Conservation (phyloP, 1,284 basidiomycete species). For the Hemileia vastatrix region DNA sequence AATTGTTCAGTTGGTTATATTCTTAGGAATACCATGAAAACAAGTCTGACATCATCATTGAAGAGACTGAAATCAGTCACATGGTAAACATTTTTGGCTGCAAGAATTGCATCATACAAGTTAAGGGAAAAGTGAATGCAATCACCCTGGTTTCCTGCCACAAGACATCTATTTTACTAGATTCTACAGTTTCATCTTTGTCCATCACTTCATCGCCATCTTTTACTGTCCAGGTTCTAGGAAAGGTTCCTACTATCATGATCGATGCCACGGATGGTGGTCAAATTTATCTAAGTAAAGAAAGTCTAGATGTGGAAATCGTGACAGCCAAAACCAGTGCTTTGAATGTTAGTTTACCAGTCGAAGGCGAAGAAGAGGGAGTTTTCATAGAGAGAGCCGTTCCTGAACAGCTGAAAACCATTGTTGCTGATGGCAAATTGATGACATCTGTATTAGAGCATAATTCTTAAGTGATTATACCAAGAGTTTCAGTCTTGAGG, state of each 20-base stretch:
- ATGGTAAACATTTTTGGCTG: constrained; percentile 83
- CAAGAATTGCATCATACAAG: constrained; percentile 74
- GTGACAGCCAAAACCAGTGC: constrained; percentile 89
- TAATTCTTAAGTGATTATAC: too few relatives aligned
- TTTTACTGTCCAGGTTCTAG: constrained; percentile 86
- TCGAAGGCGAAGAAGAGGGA: constrained; percentile 78
- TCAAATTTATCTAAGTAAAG: constrained; percentile 83
- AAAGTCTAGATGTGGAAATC: constrained; percentile 70
- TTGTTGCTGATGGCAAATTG: constrained; percentile 70
- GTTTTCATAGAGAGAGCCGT: constrained; percentile 81
- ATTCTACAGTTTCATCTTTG: constrained; percentile 80
- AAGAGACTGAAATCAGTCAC: constrained; percentile 70
- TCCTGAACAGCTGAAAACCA: constrained; percentile 91
- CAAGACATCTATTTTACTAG: constrained; percentile 79
- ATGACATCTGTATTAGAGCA: constrained; percentile 85
- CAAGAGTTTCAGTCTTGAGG: too few relatives aligned
- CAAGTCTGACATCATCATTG: constrained; percentile 62
- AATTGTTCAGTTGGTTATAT: background rate
- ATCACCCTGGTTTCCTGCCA: constrained; percentile 79
- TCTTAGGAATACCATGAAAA: constrained; percentile 84
- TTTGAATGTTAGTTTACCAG: constrained; percentile 84
- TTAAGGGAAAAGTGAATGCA: constrained; percentile 93
- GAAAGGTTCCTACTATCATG: constrained; percentile 79
- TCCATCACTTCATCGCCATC: constrained; percentile 83
- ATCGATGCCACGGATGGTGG: constrained; percentile 91